These are phyloP conservation scores for Venustampulla echinocandica DNA, from an alignment of 495 filamentous ascomycete genomes.

Conservation along the genomic window DNA sequence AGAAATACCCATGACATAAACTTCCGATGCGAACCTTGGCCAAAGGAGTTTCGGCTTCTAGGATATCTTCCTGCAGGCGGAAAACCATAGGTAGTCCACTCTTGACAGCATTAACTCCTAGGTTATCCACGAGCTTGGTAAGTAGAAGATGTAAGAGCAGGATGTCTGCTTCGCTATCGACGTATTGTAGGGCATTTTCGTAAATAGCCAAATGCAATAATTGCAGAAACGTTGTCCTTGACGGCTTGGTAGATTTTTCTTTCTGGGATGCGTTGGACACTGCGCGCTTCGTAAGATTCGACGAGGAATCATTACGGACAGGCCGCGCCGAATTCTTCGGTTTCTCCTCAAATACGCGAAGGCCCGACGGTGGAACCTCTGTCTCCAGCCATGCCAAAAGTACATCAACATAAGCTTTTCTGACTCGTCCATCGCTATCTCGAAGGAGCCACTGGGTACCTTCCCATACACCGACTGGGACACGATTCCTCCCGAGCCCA, in stretches of 20 bases:
- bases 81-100: constrained; percentile 81
- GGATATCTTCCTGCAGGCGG: constrained; percentile 76
- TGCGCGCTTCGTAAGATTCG: constrained; percentile 48
- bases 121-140: constrained; percentile 56
- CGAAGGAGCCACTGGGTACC: constrained; percentile 82
- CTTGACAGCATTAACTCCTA: constrained; percentile 77
- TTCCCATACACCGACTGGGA: constrained; percentile 77
- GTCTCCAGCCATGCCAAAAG: constrained; percentile 71
- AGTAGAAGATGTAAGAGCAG: constrained; percentile 69
- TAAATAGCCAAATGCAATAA: constrained; percentile 82
- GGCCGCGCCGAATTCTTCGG: constrained; percentile 28
- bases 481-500: constrained; percentile 58
- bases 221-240: constrained; percentile 63
- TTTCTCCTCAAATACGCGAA: constrained; percentile 49
- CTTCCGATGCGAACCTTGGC: constrained; percentile 71
- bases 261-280: constrained; percentile 59
- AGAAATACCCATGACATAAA: constrained; percentile 81
- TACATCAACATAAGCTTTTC: constrained; percentile 75
- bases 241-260: constrained; percentile 46
- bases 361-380: constrained; percentile 64
- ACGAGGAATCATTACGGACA: constrained; percentile 20
- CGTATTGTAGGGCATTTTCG: constrained; percentile 67
- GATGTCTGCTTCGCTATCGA: constrained; percentile 61
- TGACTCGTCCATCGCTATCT: constrained; percentile 65
- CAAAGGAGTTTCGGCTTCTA: constrained; percentile 48